A percentile compares a stretch with the other conserved stretches of the same genome.
Evolutionary conservation across 352 stramenopile genomes (phyloP).

Genomic region (Chrysophaeum taylorii): DNA sequence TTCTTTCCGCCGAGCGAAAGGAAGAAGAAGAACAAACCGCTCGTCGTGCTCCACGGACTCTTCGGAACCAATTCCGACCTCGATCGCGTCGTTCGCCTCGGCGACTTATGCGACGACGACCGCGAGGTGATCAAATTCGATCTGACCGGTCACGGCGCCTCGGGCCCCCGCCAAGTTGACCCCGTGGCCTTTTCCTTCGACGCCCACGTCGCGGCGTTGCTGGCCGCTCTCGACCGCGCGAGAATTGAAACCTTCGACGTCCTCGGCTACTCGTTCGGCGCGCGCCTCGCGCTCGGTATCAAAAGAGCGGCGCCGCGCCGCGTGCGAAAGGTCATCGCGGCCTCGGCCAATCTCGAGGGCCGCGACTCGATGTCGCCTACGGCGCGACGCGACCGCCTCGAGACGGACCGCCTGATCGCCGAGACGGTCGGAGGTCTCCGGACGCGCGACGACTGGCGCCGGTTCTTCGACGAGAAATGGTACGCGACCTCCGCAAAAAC

Average conservation of each 20-base stretch:
- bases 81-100: neutral
- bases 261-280: conserved; percentile 11
- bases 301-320: neutral
- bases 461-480: conserved; percentile 4
- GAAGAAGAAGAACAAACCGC: neutral
- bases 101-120: neutral
- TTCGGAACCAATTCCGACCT: neutral
- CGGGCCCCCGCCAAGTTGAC: neutral
- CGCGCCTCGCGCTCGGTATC: neutral
- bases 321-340: neutral
- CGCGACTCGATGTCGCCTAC: neutral
- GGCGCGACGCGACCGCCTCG: neutral
- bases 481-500: neutral
- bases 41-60: conserved; percentile 7
- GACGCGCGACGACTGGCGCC: neutral
- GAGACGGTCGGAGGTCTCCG: neutral
- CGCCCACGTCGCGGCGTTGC: neutral
- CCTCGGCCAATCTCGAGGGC: neutral
- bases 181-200: neutral
- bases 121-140: neutral
- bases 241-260: neutral
- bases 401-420: neutral
- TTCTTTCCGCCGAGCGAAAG: too few species aligned
- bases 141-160: neutral
- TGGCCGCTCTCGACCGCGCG: neutral